Base-by-base conservation (phyloP, 192 early-diverging fungal genomes). In the Coemansia sp. region DNA sequence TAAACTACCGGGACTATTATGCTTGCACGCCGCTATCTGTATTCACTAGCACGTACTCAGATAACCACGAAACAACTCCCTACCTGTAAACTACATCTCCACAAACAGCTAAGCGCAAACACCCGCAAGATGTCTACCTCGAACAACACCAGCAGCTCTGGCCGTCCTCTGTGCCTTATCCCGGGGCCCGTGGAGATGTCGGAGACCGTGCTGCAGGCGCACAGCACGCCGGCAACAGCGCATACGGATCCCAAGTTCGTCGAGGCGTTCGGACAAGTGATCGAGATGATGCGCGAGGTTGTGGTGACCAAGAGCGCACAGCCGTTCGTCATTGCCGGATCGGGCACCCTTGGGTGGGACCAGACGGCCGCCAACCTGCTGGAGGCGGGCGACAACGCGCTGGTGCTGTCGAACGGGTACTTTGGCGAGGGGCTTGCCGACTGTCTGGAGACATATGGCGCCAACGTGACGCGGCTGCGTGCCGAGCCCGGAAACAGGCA, bases 341-440 rank as follows among this genome's bases (percentile, higher is more conserved):
- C 94, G 7, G 94, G 94, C n/a, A 98, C 94, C 9, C 80, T 96
- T n/a, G 93, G 93, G 13, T 98, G 96, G 96, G 96, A 98, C 83
- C 90, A 93, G 85, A 89, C 90, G 30, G 91, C 91, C 23, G 87
- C 89, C 33, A 98, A 98, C 82, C 79, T 97, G 52, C 55, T 96
- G 14, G 93, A 96, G 81, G 87, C 87, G 31, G 92, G 89, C 29
- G 94, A 98, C 67, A 79, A 88, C 57, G 94, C 88, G 30, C 83
- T 98, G 33, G 92, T 95, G 8, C 72, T 96, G 67, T 92, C 88
- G 72, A 94, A 92, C 36, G 96, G 96, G 6, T 92, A 94, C 81
- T 98, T 98, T 87, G 94, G 94, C 50, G 94, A 96, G 80, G 89
- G 91, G 68, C 91, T 98, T 61, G 93, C 86, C 45, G 93, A 92